A percentile compares a stretch with the other conserved stretches of the same genome.
phyloP scores from a whole-genome alignment of 805 yeast species.

The Geotrichum ghanense region DNA sequence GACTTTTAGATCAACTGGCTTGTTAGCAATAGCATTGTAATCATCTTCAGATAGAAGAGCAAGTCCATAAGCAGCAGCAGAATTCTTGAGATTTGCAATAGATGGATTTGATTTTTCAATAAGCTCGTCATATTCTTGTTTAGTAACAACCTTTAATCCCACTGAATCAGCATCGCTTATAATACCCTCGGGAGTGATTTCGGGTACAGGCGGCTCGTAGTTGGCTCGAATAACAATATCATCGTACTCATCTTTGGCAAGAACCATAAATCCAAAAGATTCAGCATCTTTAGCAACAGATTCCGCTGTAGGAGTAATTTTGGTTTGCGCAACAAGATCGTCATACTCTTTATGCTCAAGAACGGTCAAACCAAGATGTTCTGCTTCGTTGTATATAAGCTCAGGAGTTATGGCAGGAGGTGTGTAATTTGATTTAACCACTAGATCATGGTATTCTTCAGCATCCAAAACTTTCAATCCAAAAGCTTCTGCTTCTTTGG shows the following conservation, averaged over 20 bases:
- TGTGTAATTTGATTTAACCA: not conserved
- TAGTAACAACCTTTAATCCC: not conserved
- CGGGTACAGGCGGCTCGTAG: not conserved
- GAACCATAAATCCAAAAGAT: slow-evolving; percentile 18
- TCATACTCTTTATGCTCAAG: not conserved
- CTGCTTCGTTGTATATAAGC: not conserved
- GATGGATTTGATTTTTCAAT: not conserved
- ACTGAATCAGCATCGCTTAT: not conserved
- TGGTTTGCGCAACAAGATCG: not conserved
- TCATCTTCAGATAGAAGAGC: not conserved
- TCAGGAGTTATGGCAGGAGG: not conserved
- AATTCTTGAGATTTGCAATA: not conserved
- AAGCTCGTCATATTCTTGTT: not conserved
- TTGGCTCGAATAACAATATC: not conserved
- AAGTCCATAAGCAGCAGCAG: not conserved
- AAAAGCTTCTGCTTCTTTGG: slow-evolving; percentile 14
- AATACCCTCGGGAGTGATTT: not conserved
- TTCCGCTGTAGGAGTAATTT: slow-evolving; percentile 11
- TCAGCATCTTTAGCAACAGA: slow-evolving; percentile 17
- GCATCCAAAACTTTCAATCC: slow-evolving; percentile 19
- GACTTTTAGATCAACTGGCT: slow-evolving; percentile 11
- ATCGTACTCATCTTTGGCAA: slow-evolving; percentile 13
- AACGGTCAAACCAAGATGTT: not conserved
- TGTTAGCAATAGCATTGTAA: not conserved
- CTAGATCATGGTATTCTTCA: slow-evolving; percentile 5